Conservation (phyloP, 306 rosid species). For the Castanopsis chinensis region DNA sequence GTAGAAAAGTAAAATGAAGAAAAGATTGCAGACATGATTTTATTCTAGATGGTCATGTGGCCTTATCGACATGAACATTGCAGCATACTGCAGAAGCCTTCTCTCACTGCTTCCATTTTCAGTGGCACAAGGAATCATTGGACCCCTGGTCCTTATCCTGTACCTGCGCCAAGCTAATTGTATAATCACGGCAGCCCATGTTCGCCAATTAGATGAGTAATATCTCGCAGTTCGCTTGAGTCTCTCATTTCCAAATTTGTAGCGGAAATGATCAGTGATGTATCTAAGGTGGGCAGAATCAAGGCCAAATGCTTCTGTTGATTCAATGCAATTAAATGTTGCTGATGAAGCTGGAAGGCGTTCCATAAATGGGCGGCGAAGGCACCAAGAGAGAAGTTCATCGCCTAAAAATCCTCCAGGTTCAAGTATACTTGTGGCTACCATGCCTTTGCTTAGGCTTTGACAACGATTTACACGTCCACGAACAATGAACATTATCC, state of each 20-base stretch:
- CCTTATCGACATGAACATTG: conserved; percentile 93
- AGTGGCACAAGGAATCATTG: conserved; percentile 55
- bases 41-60: conserved; percentile 95
- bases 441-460: conserved; percentile 88
- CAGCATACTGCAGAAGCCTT: conserved; percentile 83
- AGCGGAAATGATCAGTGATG: conserved; percentile 91
- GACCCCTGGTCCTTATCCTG: conserved; percentile 85
- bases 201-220: conserved; percentile 97
- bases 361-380: conserved; percentile 78
- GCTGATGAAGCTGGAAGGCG: conserved; percentile 91
- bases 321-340: conserved; percentile 68
- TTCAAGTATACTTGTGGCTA: conserved; percentile 76
- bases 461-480: conserved; percentile 74
- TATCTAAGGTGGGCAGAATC: conserved; percentile 63
- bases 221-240: conserved; percentile 89
- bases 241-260: conserved; percentile 88
- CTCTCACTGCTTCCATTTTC: conserved; percentile 55
- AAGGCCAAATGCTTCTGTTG: conserved; percentile 83
- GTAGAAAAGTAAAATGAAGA: neutral
- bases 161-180: conserved; percentile 83
- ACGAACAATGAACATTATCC: conserved; percentile 79
- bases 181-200: conserved; percentile 96
- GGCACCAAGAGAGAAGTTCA: conserved; percentile 93
- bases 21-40: conserved; percentile 1
- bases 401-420: conserved; percentile 91